Evolutionary conservation across 495 filamentous ascomycete genomes (phyloP), one percentile per base, ranked within the genome.

Genomic region (Penicillium bovifimosum): DNA sequence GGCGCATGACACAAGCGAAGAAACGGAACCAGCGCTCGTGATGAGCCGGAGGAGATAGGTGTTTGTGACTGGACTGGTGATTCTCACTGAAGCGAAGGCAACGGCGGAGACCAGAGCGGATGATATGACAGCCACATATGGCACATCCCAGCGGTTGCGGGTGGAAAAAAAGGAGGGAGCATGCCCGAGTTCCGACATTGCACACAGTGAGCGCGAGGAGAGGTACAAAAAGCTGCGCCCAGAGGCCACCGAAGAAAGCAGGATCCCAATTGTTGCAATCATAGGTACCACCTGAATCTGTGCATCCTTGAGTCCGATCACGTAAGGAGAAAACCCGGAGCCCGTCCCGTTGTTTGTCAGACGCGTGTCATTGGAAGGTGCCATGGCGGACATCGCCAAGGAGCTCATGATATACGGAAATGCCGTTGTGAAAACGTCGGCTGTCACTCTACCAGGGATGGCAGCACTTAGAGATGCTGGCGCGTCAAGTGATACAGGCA

Each of bases 211-310:
- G n/a, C 80, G 80, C 3, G 79, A 80, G 5, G 77, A 73, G 8
- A 77, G 64, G 58, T 77, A 81, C 13, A 86, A 70, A 66, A 82
- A 85, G 1, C 78, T 78, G 56, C 84, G 84, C 31, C 76, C 83
- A 16, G 81, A 81, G 7, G 80, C 82, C 73, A 86, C 86, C 2
- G 85, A 87, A 3, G 84, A 87, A 9, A 86, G 81, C 35, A 88
- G 76, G 44, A 91, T 87, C 5, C 85, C 72, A 1, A 82, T 77
- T 31, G 86, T 90, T 49, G 85, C 85, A 24, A 87, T 73, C 2
- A 70, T 77, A n/a, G 80, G 76, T 13, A 90, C 75, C 7, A 75
- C 77, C 0, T 71, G 72, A 55, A 85, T 78, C 3, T 72, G 68
- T 9, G 80, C 76, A 32, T 73, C 69, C 17, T 55, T 61, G 20